Evolutionary conservation across 2,329 filamentous ascomycete genomes (phyloP), one percentile per base, ranked within the genome.

Genomic region (Bipolaris oryzae): DNA sequence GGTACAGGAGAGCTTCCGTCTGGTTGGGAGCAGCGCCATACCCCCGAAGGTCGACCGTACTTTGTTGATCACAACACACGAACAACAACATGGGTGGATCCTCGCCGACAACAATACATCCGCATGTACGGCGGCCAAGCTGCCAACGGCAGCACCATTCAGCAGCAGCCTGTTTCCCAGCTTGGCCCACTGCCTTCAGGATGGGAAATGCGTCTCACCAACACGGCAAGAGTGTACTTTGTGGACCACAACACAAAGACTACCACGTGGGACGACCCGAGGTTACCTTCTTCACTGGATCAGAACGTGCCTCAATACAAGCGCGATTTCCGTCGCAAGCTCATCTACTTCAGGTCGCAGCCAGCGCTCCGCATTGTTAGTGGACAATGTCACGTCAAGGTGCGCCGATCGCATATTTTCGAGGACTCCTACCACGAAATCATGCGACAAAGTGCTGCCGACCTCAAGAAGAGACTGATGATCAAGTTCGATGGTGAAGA

Each of bases 231-330:
- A 57, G 95, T 99, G 15, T 99, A 99, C 79, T 99, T 99, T 77
- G 95, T 99, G 42, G 95, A 99, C 72, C 95, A 99, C 80, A 99
- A 99, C 80, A 99, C 95, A 42, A 99, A 99, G 83, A 99, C 95
- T 0, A 99, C 95, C 3, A 99, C 95, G 1, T 99, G 95, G 95
- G 95, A 99, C 73, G 95, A 99, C 72, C 95, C 95, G 34, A 87
- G 95, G 72, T 81, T 99, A 66, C 95, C 95, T 21, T 98, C 94
- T 2, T 98, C 95, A 0, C 82, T 99, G 60, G 95, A 99, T 70
- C 95, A 99, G 79, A 97, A 97, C 60, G 95, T 99, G 48, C 95
- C 95, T 50, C 95, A 99, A 79, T 99, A 99, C 82, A 99, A 99
- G 87, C 91, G 95, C 78, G 95, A 99, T 77, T 99, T 99, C 84